Percentiles rank a stretch among this genome's conserved stretches.
Conservation (phyloP, 164 flowering plant genomes). For the Akebia trifoliata region DNA sequence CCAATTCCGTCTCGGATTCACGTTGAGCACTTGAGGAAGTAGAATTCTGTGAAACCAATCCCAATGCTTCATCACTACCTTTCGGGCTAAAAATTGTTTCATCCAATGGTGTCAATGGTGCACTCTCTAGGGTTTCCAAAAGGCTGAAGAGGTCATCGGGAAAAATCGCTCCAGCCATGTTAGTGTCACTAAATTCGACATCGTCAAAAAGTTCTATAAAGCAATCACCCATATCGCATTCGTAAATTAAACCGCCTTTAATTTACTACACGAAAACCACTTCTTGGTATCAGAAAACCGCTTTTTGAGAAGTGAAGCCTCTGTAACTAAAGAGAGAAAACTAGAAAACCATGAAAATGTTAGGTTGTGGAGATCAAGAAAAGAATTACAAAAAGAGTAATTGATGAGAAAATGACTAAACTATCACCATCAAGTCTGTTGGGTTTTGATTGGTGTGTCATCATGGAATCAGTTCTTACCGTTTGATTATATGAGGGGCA, state of each 20-base stretch:
- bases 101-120: conserved; percentile 21
- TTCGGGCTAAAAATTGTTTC: conserved; percentile 11
- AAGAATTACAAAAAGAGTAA: conserved; percentile 10
- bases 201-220: conserved; percentile 44
- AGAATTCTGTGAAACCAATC: conserved; percentile 38
- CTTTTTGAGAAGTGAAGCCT: background rate
- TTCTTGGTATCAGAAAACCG: conserved; percentile 1
- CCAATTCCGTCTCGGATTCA: conserved; percentile 23
- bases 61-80: conserved; percentile 1
- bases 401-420: conserved; percentile 35
- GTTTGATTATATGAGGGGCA: background rate
- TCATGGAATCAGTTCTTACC: conserved; percentile 2
- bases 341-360: background rate
- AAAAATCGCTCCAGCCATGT: conserved; percentile 27
- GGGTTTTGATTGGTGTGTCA: background rate
- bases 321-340: background rate
- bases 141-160: conserved; percentile 63
- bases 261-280: background rate
- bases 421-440: conserved; percentile 34
- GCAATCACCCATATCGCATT: conserved; percentile 27
- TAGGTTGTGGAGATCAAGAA: conserved; percentile 24
- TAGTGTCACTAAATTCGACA: conserved; percentile 25
- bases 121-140: conserved; percentile 49
- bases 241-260: background rate
- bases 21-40: conserved; percentile 24